Evolutionary conservation across 805 yeast genomes (phyloP).

Genomic region (Candida krabiensis): DNA sequence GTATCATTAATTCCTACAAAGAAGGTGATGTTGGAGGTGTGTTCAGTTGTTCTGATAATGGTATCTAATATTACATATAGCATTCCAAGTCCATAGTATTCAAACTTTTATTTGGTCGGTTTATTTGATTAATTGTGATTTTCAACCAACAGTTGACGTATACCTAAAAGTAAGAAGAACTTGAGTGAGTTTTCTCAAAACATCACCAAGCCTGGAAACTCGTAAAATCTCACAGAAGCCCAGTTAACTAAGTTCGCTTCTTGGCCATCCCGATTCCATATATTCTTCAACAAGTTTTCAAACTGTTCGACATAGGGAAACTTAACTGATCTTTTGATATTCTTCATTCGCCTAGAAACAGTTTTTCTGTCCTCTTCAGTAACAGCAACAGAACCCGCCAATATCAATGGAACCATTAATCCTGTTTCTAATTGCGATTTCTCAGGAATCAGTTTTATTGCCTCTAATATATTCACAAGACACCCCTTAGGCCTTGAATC

Average conservation of each 20-base stretch:
- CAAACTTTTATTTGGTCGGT: no score
- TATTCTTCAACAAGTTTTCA: constrained; percentile 24
- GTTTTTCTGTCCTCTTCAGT: constrained; percentile 22
- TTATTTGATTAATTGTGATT: no score
- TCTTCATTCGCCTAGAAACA: constrained; percentile 21
- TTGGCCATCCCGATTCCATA: constrained; percentile 27
- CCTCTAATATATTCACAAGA: constrained; percentile 24
- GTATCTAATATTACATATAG: constrained; percentile 11
- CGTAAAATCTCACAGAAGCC: constrained; percentile 32
- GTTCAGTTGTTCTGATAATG: constrained; percentile 51
- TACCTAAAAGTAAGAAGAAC: no score
- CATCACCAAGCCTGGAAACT: constrained; percentile 33
- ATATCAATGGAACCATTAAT: constrained; percentile 28
- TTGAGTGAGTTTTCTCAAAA: no score
- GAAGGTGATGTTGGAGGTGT: constrained; percentile 50
- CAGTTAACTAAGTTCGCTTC: constrained; percentile 31
- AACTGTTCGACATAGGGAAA: constrained; percentile 30
- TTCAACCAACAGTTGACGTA: no score
- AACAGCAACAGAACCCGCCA: constrained; percentile 32
- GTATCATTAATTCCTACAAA: constrained; percentile 52
- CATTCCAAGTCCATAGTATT: no score
- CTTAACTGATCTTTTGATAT: constrained; percentile 22
- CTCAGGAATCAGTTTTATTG: constrained; percentile 23
- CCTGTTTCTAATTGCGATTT: constrained; percentile 29
- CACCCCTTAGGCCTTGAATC: constrained; percentile 28